phyloP scores from a whole-genome alignment of 1,284 basidiomycete genomes.

The Phaffia rhodozyma region DNA sequence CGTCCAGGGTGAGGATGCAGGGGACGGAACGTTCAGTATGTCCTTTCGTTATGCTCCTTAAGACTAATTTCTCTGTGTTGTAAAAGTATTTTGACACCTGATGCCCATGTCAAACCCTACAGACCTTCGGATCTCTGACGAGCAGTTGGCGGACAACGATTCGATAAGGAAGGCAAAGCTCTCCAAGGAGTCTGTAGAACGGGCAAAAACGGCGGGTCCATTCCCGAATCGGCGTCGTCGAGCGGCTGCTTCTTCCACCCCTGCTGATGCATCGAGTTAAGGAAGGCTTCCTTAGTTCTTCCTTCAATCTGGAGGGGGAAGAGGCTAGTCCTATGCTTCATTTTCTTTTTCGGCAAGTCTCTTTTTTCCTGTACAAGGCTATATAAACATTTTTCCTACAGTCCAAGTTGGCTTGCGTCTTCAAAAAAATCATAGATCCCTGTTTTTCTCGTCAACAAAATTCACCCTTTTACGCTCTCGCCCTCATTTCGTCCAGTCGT shows the following conservation, averaged over 20 bases:
- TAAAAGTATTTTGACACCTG: neutral
- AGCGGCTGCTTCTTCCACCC: neutral
- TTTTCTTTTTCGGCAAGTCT: neutral
- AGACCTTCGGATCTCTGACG: constrained; percentile 11
- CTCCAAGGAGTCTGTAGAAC: neutral
- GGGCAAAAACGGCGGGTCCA: neutral
- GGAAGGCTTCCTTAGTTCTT: no score
- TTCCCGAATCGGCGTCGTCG: constrained; percentile 15
- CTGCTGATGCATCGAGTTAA: no score
- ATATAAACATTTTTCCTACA: no score
- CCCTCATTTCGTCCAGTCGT: neutral
- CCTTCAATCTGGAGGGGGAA: no score
- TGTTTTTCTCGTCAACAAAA: no score
- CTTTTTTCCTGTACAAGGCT: no score
- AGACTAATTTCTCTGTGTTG: neutral
- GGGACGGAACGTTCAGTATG: constrained; percentile 2
- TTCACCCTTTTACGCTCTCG: no score
- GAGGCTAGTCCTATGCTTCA: neutral
- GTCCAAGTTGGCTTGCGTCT: no score
- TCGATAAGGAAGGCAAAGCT: constrained; percentile 10
- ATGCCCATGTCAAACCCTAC: neutral
- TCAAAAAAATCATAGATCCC: no score
- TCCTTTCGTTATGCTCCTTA: neutral
- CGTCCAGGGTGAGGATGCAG: constrained; percentile 10
- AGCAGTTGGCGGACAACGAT: constrained; percentile 13